These are phyloP conservation scores for Pyracantha coccinea DNA, from an alignment of 331 rosid genomes.

Conservation along the genomic window DNA sequence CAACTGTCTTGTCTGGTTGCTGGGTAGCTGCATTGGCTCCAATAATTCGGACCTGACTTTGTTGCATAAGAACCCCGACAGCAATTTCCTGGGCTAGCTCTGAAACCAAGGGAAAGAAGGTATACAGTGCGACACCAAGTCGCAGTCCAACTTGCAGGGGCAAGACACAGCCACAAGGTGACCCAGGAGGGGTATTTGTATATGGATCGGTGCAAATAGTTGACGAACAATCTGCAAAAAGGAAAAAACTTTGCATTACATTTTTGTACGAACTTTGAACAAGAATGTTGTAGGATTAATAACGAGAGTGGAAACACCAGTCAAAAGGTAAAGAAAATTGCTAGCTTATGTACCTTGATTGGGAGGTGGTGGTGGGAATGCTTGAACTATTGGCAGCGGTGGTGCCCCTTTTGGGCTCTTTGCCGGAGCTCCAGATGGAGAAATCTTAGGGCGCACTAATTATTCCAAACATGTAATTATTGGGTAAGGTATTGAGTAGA, in stretches of 20 bases:
- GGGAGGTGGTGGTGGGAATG: constrained; percentile 90
- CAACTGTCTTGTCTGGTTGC: constrained; percentile 69
- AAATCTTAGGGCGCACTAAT: constrained; percentile 36
- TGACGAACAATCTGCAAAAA: constrained; percentile 61
- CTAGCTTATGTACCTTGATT: constrained; percentile 48
- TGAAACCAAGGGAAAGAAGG: constrained; percentile 87
- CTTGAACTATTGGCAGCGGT: constrained; percentile 38
- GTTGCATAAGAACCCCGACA: constrained; percentile 60
- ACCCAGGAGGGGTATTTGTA: constrained; percentile 76
- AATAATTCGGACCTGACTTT: constrained; percentile 83
- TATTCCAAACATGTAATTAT: constrained; percentile 19
- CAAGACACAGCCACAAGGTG: constrained; percentile 82
- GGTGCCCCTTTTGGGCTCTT: constrained; percentile 32
- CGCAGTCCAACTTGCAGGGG: constrained; percentile 84
- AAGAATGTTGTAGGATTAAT: constrained; percentile 9
- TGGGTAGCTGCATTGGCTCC: constrained; percentile 83
- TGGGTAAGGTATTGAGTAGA: background rate
- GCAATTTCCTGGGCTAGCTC: constrained; percentile 80
- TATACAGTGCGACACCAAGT: constrained; percentile 63
- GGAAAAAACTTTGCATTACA: constrained; percentile 12
- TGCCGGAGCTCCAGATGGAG: constrained; percentile 31
- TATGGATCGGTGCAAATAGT: constrained; percentile 67
- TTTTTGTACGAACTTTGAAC: constrained; percentile 7
- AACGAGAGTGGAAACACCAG: background rate
- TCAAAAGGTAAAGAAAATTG: constrained; percentile 8